phyloP scores from a whole-genome alignment of 106 monocot genomes.

The Dioscorea zingiberensis region DNA sequence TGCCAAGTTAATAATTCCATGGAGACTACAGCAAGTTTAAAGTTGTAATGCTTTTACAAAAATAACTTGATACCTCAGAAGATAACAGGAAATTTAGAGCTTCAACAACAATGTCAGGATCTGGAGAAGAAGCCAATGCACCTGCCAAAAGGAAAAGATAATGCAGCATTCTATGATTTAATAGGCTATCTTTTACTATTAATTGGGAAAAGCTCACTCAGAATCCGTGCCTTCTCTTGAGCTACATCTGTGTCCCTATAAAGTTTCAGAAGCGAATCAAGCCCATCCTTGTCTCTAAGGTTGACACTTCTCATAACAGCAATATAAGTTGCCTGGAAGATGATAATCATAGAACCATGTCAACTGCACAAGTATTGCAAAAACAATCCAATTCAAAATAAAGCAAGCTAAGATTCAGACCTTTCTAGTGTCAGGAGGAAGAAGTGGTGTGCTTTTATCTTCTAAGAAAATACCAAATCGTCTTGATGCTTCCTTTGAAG shows the following conservation, averaged over 20 bases:
- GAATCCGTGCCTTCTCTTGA: background rate
- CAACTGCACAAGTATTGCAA: background rate
- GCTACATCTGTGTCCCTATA: background rate
- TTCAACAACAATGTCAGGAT: conserved; percentile 11
- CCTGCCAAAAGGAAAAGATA: background rate
- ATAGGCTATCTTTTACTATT: background rate
- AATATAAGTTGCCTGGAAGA: background rate
- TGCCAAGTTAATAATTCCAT: background rate
- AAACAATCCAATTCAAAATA: background rate
- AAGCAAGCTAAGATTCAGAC: background rate
- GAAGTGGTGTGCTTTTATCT: background rate
- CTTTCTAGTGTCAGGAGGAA: conserved; percentile 1
- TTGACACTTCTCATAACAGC: background rate
- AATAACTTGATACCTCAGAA: background rate
- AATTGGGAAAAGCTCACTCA: background rate
- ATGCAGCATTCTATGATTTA: background rate
- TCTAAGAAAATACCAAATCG: background rate
- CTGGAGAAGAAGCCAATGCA: conserved; percentile 10
- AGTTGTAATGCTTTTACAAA: background rate
- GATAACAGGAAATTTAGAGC: conserved; percentile 1
- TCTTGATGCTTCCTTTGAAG: background rate
- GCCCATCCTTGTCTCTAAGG: background rate
- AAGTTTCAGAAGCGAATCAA: conserved; percentile 2
- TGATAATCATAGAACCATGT: background rate
- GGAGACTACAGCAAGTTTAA: background rate